phyloP scores from a whole-genome alignment of 2,329 filamentous ascomycete genomes.

The Coniochaeta pulveracea region DNA sequence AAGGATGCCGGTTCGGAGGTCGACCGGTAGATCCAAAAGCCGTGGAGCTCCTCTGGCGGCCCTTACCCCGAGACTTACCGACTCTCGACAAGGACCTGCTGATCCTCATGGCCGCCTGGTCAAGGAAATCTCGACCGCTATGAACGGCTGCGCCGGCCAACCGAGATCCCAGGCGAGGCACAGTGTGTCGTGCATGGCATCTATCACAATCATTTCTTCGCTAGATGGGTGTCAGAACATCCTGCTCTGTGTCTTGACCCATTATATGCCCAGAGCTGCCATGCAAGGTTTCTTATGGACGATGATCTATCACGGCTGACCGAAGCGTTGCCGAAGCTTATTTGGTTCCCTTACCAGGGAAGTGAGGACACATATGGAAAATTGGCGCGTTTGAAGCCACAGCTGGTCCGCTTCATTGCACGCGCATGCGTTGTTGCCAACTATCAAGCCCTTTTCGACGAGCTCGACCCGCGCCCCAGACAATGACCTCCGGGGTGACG shows the following conservation, averaged over 20 bases:
- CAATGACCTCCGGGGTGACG: no score
- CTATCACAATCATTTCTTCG: conserved; percentile 7
- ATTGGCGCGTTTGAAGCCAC: conserved; percentile 4
- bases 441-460: conserved; percentile 3
- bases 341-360: conserved; percentile 8
- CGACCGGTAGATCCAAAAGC: conserved; percentile 2
- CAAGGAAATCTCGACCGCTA: conserved; percentile 25
- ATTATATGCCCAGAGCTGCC: conserved; percentile 1
- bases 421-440: conserved; percentile 7
- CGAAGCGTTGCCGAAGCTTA: conserved; percentile 4
- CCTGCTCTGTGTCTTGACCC: background rate
- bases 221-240: conserved; percentile 6
- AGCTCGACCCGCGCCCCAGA: no score
- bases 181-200: conserved; percentile 5
- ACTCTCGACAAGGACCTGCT: conserved; percentile 22
- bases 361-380: background rate
- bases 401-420: conserved; percentile 3
- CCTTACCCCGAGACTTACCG: conserved; percentile 22
- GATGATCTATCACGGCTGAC: conserved; percentile 6
- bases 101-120: conserved; percentile 22
- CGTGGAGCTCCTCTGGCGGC: conserved; percentile 14
- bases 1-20: background rate
- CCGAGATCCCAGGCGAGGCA: background rate
- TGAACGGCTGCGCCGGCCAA: conserved; percentile 17
- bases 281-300: conserved; percentile 7